These are phyloP conservation scores for Coprinopsis sp. DNA, from an alignment of 768 basidiomycete species.

Conservation along the genomic window DNA sequence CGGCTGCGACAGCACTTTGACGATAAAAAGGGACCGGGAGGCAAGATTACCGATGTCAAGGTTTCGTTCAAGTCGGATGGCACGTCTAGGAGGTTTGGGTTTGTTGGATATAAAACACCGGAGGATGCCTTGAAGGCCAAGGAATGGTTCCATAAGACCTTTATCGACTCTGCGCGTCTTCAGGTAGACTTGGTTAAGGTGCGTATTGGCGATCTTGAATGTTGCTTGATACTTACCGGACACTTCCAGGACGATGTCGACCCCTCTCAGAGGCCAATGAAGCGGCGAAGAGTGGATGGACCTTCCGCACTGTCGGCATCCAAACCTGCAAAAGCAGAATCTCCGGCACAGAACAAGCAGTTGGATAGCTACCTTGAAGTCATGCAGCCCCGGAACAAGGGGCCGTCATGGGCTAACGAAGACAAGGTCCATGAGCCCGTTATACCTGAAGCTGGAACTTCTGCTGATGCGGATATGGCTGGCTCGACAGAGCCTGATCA, in stretches of 20 bases:
- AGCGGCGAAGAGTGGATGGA: conserved; percentile 51
- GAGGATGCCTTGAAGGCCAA: conserved; percentile 69
- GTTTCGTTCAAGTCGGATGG: conserved; percentile 75
- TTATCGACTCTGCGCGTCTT: conserved; percentile 75
- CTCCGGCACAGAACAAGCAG: conserved; percentile 25
- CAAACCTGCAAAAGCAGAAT: conserved; percentile 8
- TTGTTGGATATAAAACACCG: conserved; percentile 83
- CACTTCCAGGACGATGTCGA: conserved; percentile 64
- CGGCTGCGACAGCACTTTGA: conserved; percentile 67
- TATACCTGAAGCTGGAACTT: conserved; percentile 7
- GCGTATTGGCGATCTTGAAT: conserved; percentile 24
- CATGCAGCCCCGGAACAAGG: conserved; percentile 64
- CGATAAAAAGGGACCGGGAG: conserved; percentile 52
- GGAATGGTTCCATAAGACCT: conserved; percentile 83
- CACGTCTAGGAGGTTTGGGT: conserved; percentile 83
- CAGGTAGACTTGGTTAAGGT: conserved; percentile 77
- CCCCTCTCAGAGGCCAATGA: conserved; percentile 63
- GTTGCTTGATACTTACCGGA: too few species aligned
- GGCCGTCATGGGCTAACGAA: conserved; percentile 65
- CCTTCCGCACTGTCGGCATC: conserved; percentile 13
- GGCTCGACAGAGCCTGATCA: conserved; percentile 13
- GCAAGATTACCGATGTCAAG: conserved; percentile 82
- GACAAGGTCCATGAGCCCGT: conserved; percentile 12
- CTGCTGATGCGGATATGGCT: conserved; percentile 1
- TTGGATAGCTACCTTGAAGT: conserved; percentile 68